phyloP scores from a whole-genome alignment of 78 protist genomes.

The Dictyostelium purpureum region DNA sequence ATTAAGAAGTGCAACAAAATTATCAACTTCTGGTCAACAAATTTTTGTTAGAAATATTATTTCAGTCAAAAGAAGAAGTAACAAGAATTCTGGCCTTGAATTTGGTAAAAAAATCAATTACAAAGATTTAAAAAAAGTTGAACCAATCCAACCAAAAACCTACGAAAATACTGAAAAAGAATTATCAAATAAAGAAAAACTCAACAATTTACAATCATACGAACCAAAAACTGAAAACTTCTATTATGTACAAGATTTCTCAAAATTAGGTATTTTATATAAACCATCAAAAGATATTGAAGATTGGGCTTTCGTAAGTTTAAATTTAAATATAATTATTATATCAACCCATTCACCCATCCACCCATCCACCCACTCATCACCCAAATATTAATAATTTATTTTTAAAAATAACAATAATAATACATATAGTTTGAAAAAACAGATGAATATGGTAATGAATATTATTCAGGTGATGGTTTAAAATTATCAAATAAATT shows the following conservation, averaged over 20 bases:
- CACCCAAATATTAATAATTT: no score
- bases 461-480: background rate
- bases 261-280: constrained; percentile 37
- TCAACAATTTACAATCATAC: background rate
- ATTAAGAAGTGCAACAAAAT: constrained; percentile 9
- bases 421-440: background rate
- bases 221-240: background rate
- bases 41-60: background rate
- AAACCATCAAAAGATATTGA: constrained; percentile 24
- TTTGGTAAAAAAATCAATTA: constrained; percentile 12
- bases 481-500: background rate
- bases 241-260: constrained; percentile 29
- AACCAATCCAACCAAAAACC: constrained; percentile 15
- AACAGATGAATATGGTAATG: background rate
- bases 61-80: background rate
- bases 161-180: background rate
- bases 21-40: background rate
- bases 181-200: background rate
- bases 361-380: no score
- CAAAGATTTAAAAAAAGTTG: background rate
- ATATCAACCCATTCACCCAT: no score
- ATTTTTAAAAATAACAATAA: no score
- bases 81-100: background rate
- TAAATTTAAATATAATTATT: background rate
- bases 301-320: constrained; percentile 50